Conservation (phyloP, 805 yeast genomes). For the Torulaspora indica region DNA sequence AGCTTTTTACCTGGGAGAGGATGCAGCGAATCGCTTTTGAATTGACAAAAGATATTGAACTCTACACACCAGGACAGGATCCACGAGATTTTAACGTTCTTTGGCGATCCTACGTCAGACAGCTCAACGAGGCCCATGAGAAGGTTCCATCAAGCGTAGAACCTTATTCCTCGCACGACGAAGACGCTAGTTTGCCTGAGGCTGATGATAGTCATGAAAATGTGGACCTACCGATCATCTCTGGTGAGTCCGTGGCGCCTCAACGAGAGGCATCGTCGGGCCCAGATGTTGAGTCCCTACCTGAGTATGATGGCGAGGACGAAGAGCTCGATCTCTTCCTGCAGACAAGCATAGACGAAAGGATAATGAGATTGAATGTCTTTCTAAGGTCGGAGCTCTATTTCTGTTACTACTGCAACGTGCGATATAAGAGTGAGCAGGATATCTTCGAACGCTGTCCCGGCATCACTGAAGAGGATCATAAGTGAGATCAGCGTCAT, state of each 20-base stretch:
- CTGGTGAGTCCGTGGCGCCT: neutral
- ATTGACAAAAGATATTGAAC: constrained; percentile 39
- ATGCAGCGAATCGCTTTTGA: constrained; percentile 43
- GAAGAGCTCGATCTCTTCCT: constrained; percentile 35
- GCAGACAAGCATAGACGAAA: constrained; percentile 28
- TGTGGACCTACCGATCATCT: neutral
- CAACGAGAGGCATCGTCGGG: neutral
- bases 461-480: constrained; percentile 44
- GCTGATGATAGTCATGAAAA: neutral
- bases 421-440: constrained; percentile 33
- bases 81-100: constrained; percentile 37
- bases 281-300: constrained; percentile 14
- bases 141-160: constrained; percentile 16
- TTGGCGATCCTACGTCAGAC: constrained; percentile 41
- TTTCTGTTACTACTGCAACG: constrained; percentile 53
- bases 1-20: constrained; percentile 21
- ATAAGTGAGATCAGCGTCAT: constrained; percentile 21
- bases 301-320: constrained; percentile 21
- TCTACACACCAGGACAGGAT: constrained; percentile 23
- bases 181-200: neutral
- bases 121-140: constrained; percentile 11
- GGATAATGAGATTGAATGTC: constrained; percentile 34
- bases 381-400: constrained; percentile 39
- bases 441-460: constrained; percentile 47
- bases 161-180: constrained; percentile 6